A percentile compares a stretch with the other conserved stretches of the same genome.
Evolutionary conservation across 2,329 filamentous ascomycete species (phyloP).

Genomic region (Setomelanomma holmii): DNA sequence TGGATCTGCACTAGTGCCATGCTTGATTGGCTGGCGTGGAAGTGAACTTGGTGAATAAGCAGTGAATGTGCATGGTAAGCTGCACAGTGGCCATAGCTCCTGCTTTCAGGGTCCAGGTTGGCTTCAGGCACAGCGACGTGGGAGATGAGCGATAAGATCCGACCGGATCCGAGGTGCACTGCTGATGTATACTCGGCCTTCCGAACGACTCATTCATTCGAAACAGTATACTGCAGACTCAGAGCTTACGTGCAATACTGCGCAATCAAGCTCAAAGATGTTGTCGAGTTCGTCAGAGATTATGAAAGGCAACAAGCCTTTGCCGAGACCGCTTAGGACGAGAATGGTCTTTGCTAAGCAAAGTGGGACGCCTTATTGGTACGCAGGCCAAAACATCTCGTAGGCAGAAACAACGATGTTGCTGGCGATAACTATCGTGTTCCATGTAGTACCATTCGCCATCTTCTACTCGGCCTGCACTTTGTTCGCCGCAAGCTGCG

Average conservation of each 20-base stretch:
- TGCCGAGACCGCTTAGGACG: slow-evolving; percentile 1
- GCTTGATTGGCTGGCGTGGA: background rate
- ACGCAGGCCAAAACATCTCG: background rate
- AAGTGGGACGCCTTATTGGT: background rate
- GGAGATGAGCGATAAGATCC: background rate
- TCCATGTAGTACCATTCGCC: background rate
- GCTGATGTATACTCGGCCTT: background rate
- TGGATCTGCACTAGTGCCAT: background rate
- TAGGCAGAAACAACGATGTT: background rate
- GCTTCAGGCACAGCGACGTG: background rate
- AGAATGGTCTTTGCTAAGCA: slow-evolving; percentile 5
- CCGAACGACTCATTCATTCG: background rate
- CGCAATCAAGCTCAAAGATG: background rate
- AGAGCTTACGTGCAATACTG: background rate
- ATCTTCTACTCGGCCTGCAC: background rate
- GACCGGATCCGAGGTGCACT: background rate
- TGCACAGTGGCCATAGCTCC: slow-evolving; percentile 4
- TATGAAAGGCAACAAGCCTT: slow-evolving; percentile 2
- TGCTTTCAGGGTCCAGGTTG: background rate
- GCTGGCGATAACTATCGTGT: background rate
- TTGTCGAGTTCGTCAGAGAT: background rate
- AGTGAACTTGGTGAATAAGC: slow-evolving; percentile 6
- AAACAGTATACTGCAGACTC: background rate
- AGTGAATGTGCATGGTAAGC: slow-evolving; percentile 1
- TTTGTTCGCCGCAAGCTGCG: background rate